Evolutionary conservation across 1,139 yeast species (phyloP).

Genomic region (Yamadazyma conglobata): DNA sequence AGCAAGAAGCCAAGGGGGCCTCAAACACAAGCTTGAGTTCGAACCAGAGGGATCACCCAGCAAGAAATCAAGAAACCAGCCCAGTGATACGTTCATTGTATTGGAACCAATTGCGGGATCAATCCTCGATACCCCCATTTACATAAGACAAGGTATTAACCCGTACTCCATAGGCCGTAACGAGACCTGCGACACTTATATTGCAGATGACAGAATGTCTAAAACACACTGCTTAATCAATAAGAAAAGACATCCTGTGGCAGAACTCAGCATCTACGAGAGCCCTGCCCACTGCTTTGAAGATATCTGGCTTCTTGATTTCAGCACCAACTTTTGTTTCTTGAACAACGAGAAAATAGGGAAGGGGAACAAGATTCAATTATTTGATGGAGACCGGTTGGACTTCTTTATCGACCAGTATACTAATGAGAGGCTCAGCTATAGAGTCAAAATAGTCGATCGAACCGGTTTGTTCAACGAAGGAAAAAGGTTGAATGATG

Average conservation of each 20-base stretch:
- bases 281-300: constrained; percentile 67
- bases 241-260: constrained; percentile 57
- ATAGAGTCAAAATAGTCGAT: constrained; percentile 49
- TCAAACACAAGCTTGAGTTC: constrained; percentile 1
- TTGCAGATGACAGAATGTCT: constrained; percentile 75
- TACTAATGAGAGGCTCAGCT: constrained; percentile 50
- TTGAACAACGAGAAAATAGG: constrained; percentile 61
- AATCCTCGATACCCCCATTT: constrained; percentile 39
- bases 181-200: constrained; percentile 53
- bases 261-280: constrained; percentile 49
- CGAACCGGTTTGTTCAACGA: constrained; percentile 54
- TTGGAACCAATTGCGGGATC: constrained; percentile 31
- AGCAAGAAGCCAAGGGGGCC: constrained; percentile 1
- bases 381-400: constrained; percentile 63
- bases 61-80: constrained; percentile 13
- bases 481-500: constrained; percentile 21
- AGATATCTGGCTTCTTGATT: constrained; percentile 80
- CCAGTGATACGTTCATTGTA: constrained; percentile 27
- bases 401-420: constrained; percentile 62
- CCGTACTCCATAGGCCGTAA: constrained; percentile 66
- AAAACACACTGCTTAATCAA: constrained; percentile 74
- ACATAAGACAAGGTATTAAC: constrained; percentile 58
- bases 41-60: constrained; percentile 1
- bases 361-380: constrained; percentile 56
- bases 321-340: constrained; percentile 75